phyloP scores from a whole-genome alignment of 768 basidiomycete genomes.

The Boletus subcaerulescens region DNA sequence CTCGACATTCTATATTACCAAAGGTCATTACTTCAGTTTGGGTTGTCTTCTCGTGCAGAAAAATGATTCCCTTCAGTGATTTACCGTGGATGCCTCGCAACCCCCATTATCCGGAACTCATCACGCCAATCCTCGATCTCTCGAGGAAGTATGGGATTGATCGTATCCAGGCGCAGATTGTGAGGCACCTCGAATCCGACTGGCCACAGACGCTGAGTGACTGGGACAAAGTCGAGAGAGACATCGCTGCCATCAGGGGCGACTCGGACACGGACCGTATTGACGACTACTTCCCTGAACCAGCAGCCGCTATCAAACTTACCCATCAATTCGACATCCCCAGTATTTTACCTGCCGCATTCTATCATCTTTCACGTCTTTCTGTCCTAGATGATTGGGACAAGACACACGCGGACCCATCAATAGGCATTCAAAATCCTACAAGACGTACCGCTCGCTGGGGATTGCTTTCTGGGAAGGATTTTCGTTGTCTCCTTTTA shows the following conservation, averaged over 20 bases:
- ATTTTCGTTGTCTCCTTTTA: slow-evolving; percentile 15
- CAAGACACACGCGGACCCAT: not conserved
- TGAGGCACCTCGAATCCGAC: slow-evolving; percentile 1
- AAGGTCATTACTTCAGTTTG: not conserved
- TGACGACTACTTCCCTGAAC: slow-evolving; percentile 18
- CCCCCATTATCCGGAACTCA: not conserved
- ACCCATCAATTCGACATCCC: slow-evolving; percentile 40
- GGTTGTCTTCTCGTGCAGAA: not conserved
- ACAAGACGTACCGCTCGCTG: slow-evolving; percentile 24
- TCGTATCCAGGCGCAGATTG: slow-evolving; percentile 4
- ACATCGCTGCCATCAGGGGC: not conserved
- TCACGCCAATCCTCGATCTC: slow-evolving; percentile 8
- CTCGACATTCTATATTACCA: slow-evolving; percentile 12
- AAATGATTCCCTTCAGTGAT: not conserved
- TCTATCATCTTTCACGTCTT: slow-evolving; percentile 43
- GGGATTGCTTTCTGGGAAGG: slow-evolving; percentile 17
- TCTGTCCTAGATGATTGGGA: slow-evolving; percentile 20
- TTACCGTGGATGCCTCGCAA: slow-evolving; percentile 5
- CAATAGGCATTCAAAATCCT: not conserved
- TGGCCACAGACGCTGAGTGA: slow-evolving; percentile 12
- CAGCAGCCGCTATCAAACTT: slow-evolving; percentile 37
- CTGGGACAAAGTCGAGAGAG: slow-evolving; percentile 11
- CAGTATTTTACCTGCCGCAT: slow-evolving; percentile 45
- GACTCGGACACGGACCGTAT: not conserved
- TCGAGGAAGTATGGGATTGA: slow-evolving; percentile 12